A percentile compares a stretch with the other conserved stretches of the same genome.
These are phyloP conservation scores for Speleostelium caveatum DNA, from an alignment of 78 protist genomes.

Conservation along the genomic window DNA sequence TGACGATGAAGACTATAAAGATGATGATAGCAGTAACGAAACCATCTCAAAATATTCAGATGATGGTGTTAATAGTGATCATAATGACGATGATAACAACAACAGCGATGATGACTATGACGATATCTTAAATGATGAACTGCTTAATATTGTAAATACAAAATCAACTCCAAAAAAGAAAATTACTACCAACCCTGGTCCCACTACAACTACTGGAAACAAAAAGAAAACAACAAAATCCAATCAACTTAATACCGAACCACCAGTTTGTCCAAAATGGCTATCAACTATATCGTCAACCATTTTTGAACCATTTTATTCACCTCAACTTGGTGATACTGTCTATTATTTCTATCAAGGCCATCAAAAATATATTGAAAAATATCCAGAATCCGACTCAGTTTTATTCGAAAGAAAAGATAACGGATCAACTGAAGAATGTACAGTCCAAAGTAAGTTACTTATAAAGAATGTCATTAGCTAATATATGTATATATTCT, in stretches of 20 bases:
- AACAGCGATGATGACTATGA: neutral
- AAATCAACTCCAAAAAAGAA: neutral
- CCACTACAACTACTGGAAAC: neutral
- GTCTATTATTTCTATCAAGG: slow-evolving; percentile 71
- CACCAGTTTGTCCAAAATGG: slow-evolving; percentile 72
- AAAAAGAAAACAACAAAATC: neutral
- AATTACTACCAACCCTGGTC: neutral
- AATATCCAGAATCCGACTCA: slow-evolving; percentile 1
- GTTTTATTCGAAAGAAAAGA: neutral
- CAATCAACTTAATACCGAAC: neutral
- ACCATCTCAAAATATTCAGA: no score
- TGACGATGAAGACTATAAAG: neutral
- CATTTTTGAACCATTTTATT: slow-evolving; percentile 19
- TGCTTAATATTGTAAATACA: neutral
- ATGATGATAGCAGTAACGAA: neutral
- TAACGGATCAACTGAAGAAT: neutral
- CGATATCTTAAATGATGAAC: neutral
- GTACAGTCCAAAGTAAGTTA: no score
- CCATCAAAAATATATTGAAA: slow-evolving; percentile 49
- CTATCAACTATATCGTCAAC: neutral
- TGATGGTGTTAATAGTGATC: no score
- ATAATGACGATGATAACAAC: no score
- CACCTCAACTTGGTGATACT: slow-evolving; percentile 69
- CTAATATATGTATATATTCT: neutral
- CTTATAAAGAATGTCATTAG: no score